Evolutionary conservation across 768 basidiomycete genomes (phyloP).

Genomic region (Russula dissimulans): DNA sequence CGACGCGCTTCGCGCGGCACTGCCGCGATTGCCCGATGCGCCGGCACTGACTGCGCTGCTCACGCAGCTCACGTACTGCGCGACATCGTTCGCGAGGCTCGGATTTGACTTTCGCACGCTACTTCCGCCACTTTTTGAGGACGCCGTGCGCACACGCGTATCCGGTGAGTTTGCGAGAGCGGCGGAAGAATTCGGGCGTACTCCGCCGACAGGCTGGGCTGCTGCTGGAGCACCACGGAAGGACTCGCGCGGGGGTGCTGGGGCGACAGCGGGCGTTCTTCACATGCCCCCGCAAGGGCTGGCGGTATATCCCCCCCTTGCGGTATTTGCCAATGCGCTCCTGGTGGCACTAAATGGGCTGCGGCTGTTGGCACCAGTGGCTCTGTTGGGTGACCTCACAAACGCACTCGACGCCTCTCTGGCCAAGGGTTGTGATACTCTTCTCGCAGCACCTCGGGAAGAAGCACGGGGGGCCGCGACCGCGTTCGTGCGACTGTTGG

Average conservation of each 20-base stretch:
- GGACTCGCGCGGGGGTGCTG: conserved; percentile 14
- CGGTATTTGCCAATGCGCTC: conserved; percentile 58
- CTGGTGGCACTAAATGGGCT: conserved; percentile 70
- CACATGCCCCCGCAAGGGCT: conserved; percentile 54
- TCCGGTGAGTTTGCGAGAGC: conserved; percentile 41
- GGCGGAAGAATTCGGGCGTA: conserved; percentile 20
- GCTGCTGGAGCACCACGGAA: conserved; percentile 15
- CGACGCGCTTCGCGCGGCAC: conserved; percentile 48
- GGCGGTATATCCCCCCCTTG: conserved; percentile 67
- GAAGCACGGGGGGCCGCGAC: conserved; percentile 35
- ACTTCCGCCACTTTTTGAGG: conserved; percentile 55
- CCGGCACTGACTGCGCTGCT: conserved; percentile 67
- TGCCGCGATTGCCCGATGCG: conserved; percentile 51
- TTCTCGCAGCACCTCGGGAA: conserved; percentile 30
- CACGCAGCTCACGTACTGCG: conserved; percentile 91
- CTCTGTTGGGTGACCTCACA: conserved; percentile 42
- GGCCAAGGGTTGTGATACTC: conserved; percentile 33
- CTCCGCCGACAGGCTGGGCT: conserved; percentile 7
- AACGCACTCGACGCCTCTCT: conserved; percentile 45
- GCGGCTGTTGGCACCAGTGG: conserved; percentile 67
- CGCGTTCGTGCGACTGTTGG: conserved; percentile 52
- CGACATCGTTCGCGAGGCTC: conserved; percentile 82
- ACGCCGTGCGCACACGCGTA: conserved; percentile 52
- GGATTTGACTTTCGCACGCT: conserved; percentile 81
- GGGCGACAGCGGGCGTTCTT: not conserved